Conservation (phyloP, 345 rosid genomes). For the Salix purpurea region DNA sequence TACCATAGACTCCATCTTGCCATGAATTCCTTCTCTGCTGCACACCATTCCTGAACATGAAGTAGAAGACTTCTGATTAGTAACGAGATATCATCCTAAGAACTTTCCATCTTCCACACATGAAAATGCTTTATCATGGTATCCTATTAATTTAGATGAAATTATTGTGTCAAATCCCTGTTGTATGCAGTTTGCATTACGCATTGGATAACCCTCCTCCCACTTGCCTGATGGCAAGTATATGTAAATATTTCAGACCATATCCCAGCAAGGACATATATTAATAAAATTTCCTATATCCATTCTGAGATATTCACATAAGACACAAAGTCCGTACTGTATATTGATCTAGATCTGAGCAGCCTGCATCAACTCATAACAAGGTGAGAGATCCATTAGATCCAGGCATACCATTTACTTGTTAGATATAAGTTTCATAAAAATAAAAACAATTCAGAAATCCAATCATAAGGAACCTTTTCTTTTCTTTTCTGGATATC, state of each 20-base stretch:
- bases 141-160: neutral
- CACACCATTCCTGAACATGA: slow-evolving; percentile 58
- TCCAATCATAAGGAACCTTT: neutral
- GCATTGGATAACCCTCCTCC: neutral
- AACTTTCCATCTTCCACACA: neutral
- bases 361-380: neutral
- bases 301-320: neutral
- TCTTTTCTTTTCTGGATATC: neutral
- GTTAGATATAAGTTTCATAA: neutral
- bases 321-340: neutral
- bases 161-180: neutral
- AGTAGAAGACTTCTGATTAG: neutral
- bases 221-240: neutral
- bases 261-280: neutral
- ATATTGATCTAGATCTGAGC: neutral
- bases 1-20: slow-evolving; percentile 82
- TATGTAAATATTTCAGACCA: neutral
- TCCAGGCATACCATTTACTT: neutral
- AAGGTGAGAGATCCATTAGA: neutral
- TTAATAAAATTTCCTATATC: neutral
- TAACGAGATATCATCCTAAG: neutral
- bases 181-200: neutral
- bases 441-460: neutral
- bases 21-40: slow-evolving; percentile 78
- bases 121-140: neutral